Base-by-base conservation (phyloP, 2,329 filamentous ascomycete species). In the Didymellaceae sp. region DNA sequence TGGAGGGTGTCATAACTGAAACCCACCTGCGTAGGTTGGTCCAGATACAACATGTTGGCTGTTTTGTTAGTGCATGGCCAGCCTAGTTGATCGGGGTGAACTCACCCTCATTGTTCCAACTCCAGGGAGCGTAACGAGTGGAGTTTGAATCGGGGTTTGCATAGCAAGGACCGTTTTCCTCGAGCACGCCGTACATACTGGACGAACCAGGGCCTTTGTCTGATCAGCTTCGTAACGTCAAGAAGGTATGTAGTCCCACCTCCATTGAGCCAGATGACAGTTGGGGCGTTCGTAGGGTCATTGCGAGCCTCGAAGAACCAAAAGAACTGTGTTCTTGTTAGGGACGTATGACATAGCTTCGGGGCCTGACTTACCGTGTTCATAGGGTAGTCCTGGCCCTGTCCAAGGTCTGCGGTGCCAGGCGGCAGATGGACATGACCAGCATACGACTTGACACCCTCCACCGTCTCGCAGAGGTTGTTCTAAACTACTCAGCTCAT, bases 11-110 rank as follows among this genome's bases (percentile, higher is more conserved):
- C 56, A 32, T 84, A 83, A 2, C 78, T 82, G 66, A 85, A 83
- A 3, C 83, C 83, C 3, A 82, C 79, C 47, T 83, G 80, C 14
- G 77, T 79, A 5, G 82, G 87, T 67, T 88, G 85, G 62, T 89
- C 86, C 59, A 89, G 81, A 69, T 86, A 89, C 14, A 89, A 77
- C 68, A 68, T 68, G 50, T 68, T 67, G 28, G 65, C 45, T 49
- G n/a, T 7, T 11, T 3, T 0, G 9, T 53, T 16, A 42, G 22
- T 17, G 34, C n/a, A 16, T 18, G 4, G 17, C 13, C 5, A 22
- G 1, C 6, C 3, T 2, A 1, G 6, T n/a, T 5, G 1, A 8
- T 21, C 9, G 2, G 2, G 11, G 6, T 6, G 26, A 16, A 17
- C 45, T n/a, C 16, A 49, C 45, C 60, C 21, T 67, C 65, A 33